Conservation (phyloP, 1,284 basidiomycete genomes). For the Leccinum subrobustum region DNA sequence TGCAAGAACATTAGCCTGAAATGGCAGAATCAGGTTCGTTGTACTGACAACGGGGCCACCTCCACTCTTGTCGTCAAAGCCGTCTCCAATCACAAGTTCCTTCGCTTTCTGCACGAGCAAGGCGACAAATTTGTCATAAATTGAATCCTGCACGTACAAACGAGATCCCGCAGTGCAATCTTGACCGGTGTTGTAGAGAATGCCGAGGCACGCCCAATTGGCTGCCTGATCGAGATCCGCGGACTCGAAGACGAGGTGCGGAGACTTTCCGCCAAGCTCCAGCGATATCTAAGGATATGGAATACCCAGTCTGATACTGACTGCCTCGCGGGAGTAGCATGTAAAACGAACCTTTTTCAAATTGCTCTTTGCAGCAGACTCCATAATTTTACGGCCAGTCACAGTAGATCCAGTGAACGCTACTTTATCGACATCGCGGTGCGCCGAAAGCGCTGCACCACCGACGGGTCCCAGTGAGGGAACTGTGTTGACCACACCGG, state of each 20-base stretch:
- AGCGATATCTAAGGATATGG: slow-evolving; percentile 68
- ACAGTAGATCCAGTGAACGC: slow-evolving; percentile 83
- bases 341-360: slow-evolving; percentile 69
- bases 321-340: slow-evolving; percentile 28
- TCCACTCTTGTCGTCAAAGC: slow-evolving; percentile 69
- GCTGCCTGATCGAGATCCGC: slow-evolving; percentile 86
- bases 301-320: slow-evolving; percentile 6
- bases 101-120: slow-evolving; percentile 69
- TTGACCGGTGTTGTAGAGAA: slow-evolving; percentile 83
- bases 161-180: slow-evolving; percentile 89
- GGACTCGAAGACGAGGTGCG: slow-evolving; percentile 82
- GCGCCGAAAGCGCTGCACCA: slow-evolving; percentile 79
- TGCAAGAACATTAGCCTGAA: slow-evolving; percentile 9
- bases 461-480: slow-evolving; percentile 81
- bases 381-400: slow-evolving; percentile 91
- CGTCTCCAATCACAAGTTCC: slow-evolving; percentile 74
- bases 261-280: slow-evolving; percentile 96
- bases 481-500: slow-evolving; percentile 90
- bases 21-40: slow-evolving; percentile 1
- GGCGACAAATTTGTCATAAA: slow-evolving; percentile 81
- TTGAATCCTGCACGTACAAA: slow-evolving; percentile 79
- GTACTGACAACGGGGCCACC: slow-evolving; percentile 77
- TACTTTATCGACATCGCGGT: slow-evolving; percentile 82
- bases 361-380: slow-evolving; percentile 91
- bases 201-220: slow-evolving; percentile 80